These are phyloP conservation scores for Aureobasidium sp. DNA, from an alignment of 2,329 filamentous ascomycete genomes.

Conservation along the genomic window DNA sequence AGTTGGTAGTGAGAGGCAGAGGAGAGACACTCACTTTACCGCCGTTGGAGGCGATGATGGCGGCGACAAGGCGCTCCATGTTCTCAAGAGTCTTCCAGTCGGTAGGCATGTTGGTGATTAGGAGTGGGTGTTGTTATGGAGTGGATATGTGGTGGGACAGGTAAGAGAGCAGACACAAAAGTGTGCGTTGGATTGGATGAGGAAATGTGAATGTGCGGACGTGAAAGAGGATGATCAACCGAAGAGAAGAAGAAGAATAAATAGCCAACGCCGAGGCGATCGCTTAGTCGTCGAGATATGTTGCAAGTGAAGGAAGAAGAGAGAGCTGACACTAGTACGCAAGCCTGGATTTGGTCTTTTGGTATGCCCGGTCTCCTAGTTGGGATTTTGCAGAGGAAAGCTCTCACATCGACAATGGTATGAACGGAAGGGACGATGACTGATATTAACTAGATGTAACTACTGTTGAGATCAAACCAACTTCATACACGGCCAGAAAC, in stretches of 20 bases:
- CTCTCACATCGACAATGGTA: too few species aligned
- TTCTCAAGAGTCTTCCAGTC: background rate
- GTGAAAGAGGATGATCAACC: too few species aligned
- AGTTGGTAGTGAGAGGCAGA: too few species aligned
- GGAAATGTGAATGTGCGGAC: background rate
- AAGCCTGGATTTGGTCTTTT: too few species aligned
- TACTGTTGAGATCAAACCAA: too few species aligned
- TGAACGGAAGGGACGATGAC: too few species aligned
- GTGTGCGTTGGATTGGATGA: background rate
- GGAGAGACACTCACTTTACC: background rate
- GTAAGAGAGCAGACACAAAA: background rate
- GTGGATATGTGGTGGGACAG: background rate
- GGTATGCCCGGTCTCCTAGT: too few species aligned
- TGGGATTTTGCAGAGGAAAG: too few species aligned
- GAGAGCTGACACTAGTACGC: background rate
- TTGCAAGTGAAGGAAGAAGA: background rate
- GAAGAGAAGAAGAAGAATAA: too few species aligned
- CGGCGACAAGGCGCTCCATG: constrained; percentile 2
- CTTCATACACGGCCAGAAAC: too few species aligned
- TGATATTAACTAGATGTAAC: too few species aligned
- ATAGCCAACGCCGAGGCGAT: background rate
- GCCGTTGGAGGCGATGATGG: constrained; percentile 7
- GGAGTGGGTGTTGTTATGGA: background rate
- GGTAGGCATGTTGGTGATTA: background rate
- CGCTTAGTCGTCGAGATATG: background rate